Conservation (phyloP, 2,329 filamentous ascomycete species). For the Colletotrichum sp. region DNA sequence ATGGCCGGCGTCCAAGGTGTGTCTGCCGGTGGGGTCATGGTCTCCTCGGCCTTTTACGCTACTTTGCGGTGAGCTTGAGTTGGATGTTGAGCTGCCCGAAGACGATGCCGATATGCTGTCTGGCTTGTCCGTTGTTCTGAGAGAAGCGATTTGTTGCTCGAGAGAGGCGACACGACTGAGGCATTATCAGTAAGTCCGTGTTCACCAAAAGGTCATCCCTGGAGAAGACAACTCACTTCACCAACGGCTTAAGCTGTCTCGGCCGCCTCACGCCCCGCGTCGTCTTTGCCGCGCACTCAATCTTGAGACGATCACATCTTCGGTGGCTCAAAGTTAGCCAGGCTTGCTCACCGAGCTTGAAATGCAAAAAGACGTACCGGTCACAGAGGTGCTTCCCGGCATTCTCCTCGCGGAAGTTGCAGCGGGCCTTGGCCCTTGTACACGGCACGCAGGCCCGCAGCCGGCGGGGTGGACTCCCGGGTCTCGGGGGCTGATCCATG, state of each 20-base stretch:
- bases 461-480: slow-evolving; percentile 20
- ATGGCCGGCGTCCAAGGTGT: not conserved
- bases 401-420: slow-evolving; percentile 18
- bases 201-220: not conserved
- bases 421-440: slow-evolving; percentile 21
- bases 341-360: not conserved
- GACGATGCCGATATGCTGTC: not conserved
- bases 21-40: not conserved
- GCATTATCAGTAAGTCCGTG: not conserved
- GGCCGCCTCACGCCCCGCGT: slow-evolving; percentile 33
- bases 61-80: not conserved
- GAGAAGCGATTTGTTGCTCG: slow-evolving; percentile 24
- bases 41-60: not conserved
- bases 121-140: slow-evolving; percentile 8
- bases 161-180: slow-evolving; percentile 27
- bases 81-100: not conserved
- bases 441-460: slow-evolving; percentile 23
- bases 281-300: slow-evolving; percentile 32
- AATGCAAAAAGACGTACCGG: not conserved
- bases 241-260: slow-evolving; percentile 30
- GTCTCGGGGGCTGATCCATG: slow-evolving; percentile 15
- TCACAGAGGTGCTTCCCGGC: slow-evolving; percentile 13
- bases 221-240: slow-evolving; percentile 25
- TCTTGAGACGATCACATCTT: slow-evolving; percentile 30
- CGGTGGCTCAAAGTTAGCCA: not conserved